Percentiles rank a stretch among this genome's conserved stretches.
Evolutionary conservation across 148 eudicot species (phyloP).

Genomic region (Spergularia marina): DNA sequence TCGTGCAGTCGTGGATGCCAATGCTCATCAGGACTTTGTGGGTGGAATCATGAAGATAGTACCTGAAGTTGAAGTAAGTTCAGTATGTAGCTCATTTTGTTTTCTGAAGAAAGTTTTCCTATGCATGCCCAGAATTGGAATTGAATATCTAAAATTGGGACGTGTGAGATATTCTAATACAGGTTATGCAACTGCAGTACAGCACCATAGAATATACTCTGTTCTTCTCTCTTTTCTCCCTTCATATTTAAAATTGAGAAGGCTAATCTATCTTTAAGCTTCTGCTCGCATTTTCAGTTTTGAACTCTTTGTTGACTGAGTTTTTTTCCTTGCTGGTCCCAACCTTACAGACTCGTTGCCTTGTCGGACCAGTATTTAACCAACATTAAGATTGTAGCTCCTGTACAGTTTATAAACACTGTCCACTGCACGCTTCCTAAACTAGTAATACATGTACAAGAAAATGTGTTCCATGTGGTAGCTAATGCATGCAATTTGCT

Average conservation of each 20-base stretch:
- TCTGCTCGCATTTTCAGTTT: too few relatives aligned
- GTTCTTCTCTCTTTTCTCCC: background rate
- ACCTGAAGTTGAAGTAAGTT: slow-evolving; percentile 96
- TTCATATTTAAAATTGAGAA: too few relatives aligned
- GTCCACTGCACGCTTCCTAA: too few relatives aligned
- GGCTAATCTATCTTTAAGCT: too few relatives aligned
- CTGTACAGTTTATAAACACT: too few relatives aligned
- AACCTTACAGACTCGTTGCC: too few relatives aligned
- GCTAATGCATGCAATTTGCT: slow-evolving; percentile 10
- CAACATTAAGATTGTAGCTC: too few relatives aligned
- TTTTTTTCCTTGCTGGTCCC: too few relatives aligned
- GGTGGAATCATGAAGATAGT: slow-evolving; percentile 97
- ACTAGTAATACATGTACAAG: background rate
- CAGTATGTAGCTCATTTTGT: slow-evolving; percentile 5
- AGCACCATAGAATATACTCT: too few relatives aligned
- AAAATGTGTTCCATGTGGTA: background rate
- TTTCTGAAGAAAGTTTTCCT: background rate
- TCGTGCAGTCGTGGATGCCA: slow-evolving; percentile 42
- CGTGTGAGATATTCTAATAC: background rate
- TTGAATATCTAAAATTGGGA: background rate
- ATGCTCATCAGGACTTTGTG: slow-evolving; percentile 68
- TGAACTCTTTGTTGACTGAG: too few relatives aligned
- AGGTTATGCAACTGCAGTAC: background rate
- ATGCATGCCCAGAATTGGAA: background rate
- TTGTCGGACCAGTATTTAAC: too few relatives aligned